Percentiles rank a stretch among this genome's conserved stretches.
Evolutionary conservation across 768 basidiomycete species (phyloP).

Genomic region (Lentinus tigrinus): DNA sequence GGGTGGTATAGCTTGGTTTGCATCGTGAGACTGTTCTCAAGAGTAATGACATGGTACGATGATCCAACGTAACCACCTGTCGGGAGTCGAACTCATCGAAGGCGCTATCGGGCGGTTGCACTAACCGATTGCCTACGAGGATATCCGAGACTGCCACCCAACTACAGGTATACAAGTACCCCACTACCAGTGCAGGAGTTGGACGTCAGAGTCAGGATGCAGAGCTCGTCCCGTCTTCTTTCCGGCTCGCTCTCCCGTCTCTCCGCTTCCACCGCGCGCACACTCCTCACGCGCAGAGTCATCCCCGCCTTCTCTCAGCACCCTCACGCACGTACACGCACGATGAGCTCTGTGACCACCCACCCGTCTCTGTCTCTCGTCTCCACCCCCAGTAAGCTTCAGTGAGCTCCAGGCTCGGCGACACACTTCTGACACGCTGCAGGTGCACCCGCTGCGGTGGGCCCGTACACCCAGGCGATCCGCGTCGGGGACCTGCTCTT

Average conservation of each 20-base stretch:
- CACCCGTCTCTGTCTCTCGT: slow-evolving; percentile 37
- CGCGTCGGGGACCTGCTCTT: slow-evolving; percentile 84
- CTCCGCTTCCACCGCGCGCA: not conserved
- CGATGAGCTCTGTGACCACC: slow-evolving; percentile 30
- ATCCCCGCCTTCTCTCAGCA: not conserved
- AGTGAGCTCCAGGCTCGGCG: not conserved
- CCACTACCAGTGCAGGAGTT: too few relatives aligned
- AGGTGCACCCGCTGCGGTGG: slow-evolving; percentile 80
- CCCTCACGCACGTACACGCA: not conserved
- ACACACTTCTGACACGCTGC: not conserved
- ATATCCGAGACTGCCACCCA: too few relatives aligned
- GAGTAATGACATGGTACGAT: too few relatives aligned
- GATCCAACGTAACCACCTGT: too few relatives aligned
- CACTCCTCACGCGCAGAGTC: not conserved
- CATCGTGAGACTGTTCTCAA: too few relatives aligned
- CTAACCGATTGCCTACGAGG: too few relatives aligned
- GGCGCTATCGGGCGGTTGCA: too few relatives aligned
- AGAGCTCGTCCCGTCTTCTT: not conserved
- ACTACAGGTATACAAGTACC: too few relatives aligned
- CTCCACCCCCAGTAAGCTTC: slow-evolving; percentile 30
- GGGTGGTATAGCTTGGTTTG: too few relatives aligned
- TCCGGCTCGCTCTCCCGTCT: not conserved
- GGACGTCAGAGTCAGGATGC: too few relatives aligned
- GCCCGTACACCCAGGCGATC: slow-evolving; percentile 88
- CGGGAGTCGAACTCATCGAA: too few relatives aligned